Conservation (phyloP, 2,329 filamentous ascomycete species). For the Clonostachys chloroleuca region DNA sequence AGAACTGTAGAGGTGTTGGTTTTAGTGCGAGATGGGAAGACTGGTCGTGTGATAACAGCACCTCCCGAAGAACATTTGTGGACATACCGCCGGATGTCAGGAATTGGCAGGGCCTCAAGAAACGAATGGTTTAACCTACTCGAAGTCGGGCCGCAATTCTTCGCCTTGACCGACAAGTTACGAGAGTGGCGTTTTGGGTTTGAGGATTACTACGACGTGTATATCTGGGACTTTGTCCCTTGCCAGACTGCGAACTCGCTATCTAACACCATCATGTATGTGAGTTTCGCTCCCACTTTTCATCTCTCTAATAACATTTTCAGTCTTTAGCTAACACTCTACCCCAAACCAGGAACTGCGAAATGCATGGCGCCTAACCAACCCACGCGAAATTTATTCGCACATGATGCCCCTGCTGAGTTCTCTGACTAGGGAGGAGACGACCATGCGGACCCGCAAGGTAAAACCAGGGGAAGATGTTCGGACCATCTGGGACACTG, state of each 20-base stretch:
- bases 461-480: conserved; percentile 14
- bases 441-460: conserved; percentile 13
- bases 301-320: neutral
- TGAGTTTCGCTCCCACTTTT: no score
- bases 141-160: conserved; percentile 14
- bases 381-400: conserved; percentile 11
- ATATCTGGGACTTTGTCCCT: conserved; percentile 17
- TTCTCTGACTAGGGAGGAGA: conserved; percentile 10
- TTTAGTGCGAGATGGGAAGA: conserved; percentile 19
- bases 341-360: conserved; percentile 11
- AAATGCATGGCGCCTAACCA: conserved; percentile 14
- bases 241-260: conserved; percentile 1
- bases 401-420: conserved; percentile 13
- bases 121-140: conserved; percentile 14
- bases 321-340: accelerated
- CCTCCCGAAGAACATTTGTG: conserved; percentile 13
- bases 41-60: conserved; percentile 18
- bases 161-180: conserved; percentile 12
- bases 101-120: conserved; percentile 16
- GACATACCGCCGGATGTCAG: conserved; percentile 15
- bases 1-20: conserved; percentile 15
- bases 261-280: no score
- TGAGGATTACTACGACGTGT: conserved; percentile 18
- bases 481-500: conserved; percentile 13
- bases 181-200: conserved; percentile 18